phyloP scores from a whole-genome alignment of 2,329 filamentous ascomycete genomes.

The Calcarisporium arbuscula region DNA sequence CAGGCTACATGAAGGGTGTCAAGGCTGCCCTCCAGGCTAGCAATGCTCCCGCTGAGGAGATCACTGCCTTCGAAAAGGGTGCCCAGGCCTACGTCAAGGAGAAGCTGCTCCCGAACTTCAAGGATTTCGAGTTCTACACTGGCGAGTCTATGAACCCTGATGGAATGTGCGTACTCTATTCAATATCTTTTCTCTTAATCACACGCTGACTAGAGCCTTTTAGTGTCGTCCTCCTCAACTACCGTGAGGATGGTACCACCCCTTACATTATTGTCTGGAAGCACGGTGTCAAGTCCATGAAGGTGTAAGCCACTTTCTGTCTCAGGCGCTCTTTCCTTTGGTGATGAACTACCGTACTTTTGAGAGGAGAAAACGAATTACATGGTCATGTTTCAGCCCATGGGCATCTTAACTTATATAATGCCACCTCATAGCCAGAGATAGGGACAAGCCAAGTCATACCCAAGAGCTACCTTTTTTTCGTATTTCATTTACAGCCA shows the following conservation, averaged over 20 bases:
- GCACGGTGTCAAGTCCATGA: constrained; percentile 81
- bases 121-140: constrained; percentile 92
- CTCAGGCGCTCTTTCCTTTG: constrained; percentile 4
- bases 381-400: constrained; percentile 9
- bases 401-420: constrained; percentile 9
- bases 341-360: constrained; percentile 7
- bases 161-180: constrained; percentile 66
- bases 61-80: constrained; percentile 74
- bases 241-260: constrained; percentile 91
- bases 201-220: constrained; percentile 8
- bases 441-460: constrained; percentile 8
- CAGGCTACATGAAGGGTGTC: constrained; percentile 88
- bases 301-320: constrained; percentile 62
- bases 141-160: constrained; percentile 90
- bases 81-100: constrained; percentile 74
- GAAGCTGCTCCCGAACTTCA: constrained; percentile 75
- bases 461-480: too few species aligned
- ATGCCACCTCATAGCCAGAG: constrained; percentile 10
- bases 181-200: neutral
- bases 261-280: constrained; percentile 92
- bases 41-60: constrained; percentile 54
- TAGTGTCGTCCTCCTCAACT: constrained; percentile 89
- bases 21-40: constrained; percentile 63
- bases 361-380: constrained; percentile 3
- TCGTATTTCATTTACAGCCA: too few species aligned